Evolutionary conservation across 2,329 filamentous ascomycete species (phyloP).

Genomic region (Aspergillus alliaceus): DNA sequence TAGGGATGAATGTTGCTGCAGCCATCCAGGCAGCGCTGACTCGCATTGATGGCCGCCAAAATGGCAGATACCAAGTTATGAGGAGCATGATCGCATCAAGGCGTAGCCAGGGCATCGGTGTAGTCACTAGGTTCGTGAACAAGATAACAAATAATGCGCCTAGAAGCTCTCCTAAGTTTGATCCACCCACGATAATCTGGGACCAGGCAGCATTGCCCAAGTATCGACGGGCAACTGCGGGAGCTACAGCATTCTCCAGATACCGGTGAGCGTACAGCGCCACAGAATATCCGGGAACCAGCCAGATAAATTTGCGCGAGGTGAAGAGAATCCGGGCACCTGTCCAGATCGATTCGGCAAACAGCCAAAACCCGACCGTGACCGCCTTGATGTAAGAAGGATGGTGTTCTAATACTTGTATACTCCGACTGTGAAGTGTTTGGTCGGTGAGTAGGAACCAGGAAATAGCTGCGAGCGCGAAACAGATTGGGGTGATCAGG

Average conservation of each 20-base stretch:
- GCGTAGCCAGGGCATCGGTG: conserved; percentile 16
- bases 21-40: conserved; percentile 12
- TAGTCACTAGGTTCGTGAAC: conserved; percentile 11
- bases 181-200: conserved; percentile 17
- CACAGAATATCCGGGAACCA: conserved; percentile 15
- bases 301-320: conserved; percentile 18
- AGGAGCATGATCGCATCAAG: conserved; percentile 15
- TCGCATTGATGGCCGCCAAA: conserved; percentile 9
- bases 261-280: conserved; percentile 16
- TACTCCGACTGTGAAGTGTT: not conserved
- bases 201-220: conserved; percentile 17
- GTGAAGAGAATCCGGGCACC: conserved; percentile 14
- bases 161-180: conserved; percentile 16
- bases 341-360: conserved; percentile 16
- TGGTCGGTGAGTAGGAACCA: conserved; percentile 16
- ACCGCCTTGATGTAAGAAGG: conserved; percentile 13
- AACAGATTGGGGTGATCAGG: conserved; percentile 14
- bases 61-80: conserved; percentile 17
- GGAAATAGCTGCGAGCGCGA: conserved; percentile 6
- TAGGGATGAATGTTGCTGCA: conserved; percentile 13
- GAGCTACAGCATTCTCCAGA: conserved; percentile 14
- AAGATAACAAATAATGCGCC: conserved; percentile 16
- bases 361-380: conserved; percentile 9
- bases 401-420: conserved; percentile 3
- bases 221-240: conserved; percentile 16